phyloP scores from a whole-genome alignment of 179 eudicot genomes.

The Silene vulgaris region DNA sequence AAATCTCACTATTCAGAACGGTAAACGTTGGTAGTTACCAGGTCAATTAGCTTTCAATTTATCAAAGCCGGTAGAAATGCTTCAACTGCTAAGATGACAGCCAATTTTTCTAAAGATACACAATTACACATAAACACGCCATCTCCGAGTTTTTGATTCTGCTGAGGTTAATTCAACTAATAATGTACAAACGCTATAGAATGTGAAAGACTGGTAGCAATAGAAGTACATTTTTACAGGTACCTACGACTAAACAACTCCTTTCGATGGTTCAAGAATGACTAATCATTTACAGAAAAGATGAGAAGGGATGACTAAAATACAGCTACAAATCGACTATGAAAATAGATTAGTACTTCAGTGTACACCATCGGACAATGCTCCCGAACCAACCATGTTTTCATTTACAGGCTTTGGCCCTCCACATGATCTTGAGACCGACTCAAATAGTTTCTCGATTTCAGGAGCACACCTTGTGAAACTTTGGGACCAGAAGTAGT shows the following conservation, averaged over 20 bases:
- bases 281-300: constrained; percentile 16
- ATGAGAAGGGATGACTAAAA: constrained; percentile 10
- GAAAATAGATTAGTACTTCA: constrained; percentile 3
- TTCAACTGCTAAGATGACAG: background rate
- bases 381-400: constrained; percentile 54
- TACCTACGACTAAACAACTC: background rate
- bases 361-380: constrained; percentile 58
- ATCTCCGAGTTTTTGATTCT: background rate
- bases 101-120: background rate
- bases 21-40: no score
- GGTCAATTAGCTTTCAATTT: no score
- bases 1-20: no score
- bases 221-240: constrained; percentile 10
- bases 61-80: no score
- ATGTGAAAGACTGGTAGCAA: background rate
- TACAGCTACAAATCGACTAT: constrained; percentile 9
- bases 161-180: background rate
- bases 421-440: constrained; percentile 84
- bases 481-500: constrained; percentile 74
- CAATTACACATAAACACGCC: background rate
- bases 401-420: constrained; percentile 85
- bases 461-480: constrained; percentile 92
- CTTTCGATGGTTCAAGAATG: constrained; percentile 2
- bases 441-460: constrained; percentile 84
- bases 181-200: constrained; percentile 7